phyloP scores from a whole-genome alignment of 768 basidiomycete species.

The Boletus bicolor region DNA sequence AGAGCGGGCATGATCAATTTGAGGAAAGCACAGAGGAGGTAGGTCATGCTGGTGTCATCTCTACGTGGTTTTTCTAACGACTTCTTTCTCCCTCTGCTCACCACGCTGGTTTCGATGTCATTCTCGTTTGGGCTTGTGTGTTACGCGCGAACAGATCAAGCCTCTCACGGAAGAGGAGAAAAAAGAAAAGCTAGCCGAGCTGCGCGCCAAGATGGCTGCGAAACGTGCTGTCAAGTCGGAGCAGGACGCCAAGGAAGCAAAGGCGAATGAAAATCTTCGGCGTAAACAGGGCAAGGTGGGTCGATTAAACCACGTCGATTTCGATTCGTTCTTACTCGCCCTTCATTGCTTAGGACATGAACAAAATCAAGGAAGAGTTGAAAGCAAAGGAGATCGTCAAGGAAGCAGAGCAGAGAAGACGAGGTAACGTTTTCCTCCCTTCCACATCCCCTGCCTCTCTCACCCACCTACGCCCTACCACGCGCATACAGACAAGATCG shows the following conservation, averaged over 20 bases:
- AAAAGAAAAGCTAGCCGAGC: conserved; percentile 72
- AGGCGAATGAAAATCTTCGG: conserved; percentile 73
- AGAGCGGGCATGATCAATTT: conserved; percentile 93
- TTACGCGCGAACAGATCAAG: conserved; percentile 57
- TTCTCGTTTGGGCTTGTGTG: not conserved
- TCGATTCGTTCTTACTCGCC: not conserved
- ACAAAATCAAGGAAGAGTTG: conserved; percentile 70
- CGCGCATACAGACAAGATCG: conserved; percentile 69
- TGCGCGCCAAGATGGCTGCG: conserved; percentile 73
- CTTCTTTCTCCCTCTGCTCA: not conserved
- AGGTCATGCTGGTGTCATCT: not conserved
- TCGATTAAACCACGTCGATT: not conserved
- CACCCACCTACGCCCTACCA: not conserved
- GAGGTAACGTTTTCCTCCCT: conserved; percentile 44
- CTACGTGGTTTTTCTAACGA: not conserved
- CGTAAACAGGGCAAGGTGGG: conserved; percentile 80
- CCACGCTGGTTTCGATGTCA: too few species aligned
- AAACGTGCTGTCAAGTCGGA: conserved; percentile 74
- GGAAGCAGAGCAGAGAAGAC: conserved; percentile 77
- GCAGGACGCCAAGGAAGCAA: conserved; percentile 69
- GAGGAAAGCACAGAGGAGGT: conserved; percentile 96
- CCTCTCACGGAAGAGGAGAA: conserved; percentile 95
- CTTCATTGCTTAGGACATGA: conserved; percentile 53
- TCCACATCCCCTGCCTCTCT: not conserved
- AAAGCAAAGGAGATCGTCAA: conserved; percentile 76